Evolutionary conservation across 129 eudicot species (phyloP).

Genomic region (Rutidosis leptorrhynchoides): DNA sequence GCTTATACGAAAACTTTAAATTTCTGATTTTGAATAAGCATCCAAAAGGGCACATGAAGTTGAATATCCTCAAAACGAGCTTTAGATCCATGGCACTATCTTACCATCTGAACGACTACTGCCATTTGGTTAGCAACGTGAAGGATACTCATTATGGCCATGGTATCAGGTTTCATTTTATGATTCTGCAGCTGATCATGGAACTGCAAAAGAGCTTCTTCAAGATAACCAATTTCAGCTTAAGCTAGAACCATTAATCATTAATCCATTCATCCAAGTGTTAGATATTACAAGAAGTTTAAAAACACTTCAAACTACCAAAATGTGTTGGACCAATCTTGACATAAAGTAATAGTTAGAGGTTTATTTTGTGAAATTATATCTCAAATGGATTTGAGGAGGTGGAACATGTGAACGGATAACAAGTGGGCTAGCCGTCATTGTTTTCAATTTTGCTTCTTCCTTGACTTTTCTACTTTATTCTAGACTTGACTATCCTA

Average conservation of each 20-base stretch:
- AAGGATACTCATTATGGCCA: slow-evolving; percentile 63
- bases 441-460: no score
- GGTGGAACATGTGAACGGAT: no score
- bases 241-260: slow-evolving; percentile 70
- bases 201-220: slow-evolving; percentile 47
- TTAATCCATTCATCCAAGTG: no score
- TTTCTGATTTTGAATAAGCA: slow-evolving; percentile 69
- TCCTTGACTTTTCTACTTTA: no score
- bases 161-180: slow-evolving; percentile 66
- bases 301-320: no score
- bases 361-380: no score
- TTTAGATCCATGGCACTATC: slow-evolving; percentile 78
- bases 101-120: slow-evolving; percentile 54
- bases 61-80: slow-evolving; percentile 59
- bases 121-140: slow-evolving; percentile 60
- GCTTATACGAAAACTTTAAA: slow-evolving; percentile 46
- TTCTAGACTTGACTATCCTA: no score
- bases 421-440: no score
- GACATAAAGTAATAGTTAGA: no score
- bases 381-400: no score
- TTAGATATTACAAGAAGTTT: no score
- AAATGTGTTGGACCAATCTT: no score
- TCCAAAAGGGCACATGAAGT: slow-evolving; percentile 63
- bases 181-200: slow-evolving; percentile 49
- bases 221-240: slow-evolving; percentile 46